These are phyloP conservation scores for Millerozyma acaciae DNA, from an alignment of 805 yeast genomes.

Conservation along the genomic window DNA sequence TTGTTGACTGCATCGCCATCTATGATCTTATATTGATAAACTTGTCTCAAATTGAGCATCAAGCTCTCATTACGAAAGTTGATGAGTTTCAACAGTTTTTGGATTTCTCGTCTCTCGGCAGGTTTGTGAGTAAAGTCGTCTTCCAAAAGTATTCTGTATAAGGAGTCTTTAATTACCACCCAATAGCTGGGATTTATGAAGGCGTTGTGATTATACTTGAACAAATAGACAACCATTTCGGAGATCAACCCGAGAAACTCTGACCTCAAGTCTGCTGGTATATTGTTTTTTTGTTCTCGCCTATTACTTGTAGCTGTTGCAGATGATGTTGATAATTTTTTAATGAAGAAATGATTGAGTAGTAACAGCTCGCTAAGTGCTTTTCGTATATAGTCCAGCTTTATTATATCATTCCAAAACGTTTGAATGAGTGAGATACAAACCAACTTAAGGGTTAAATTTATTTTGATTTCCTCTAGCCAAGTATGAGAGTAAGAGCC, in stretches of 20 bases:
- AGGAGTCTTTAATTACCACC: slow-evolving; percentile 47
- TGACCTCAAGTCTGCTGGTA: slow-evolving; percentile 13
- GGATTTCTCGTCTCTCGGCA: slow-evolving; percentile 24
- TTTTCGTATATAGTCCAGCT: slow-evolving; percentile 55
- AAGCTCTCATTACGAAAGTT: slow-evolving; percentile 69
- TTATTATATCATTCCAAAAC: slow-evolving; percentile 68
- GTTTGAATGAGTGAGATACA: slow-evolving; percentile 50
- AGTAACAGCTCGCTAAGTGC: slow-evolving; percentile 61
- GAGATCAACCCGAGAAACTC: slow-evolving; percentile 28
- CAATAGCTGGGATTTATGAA: slow-evolving; percentile 65
- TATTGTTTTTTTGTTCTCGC: slow-evolving; percentile 1
- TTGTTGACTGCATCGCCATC: background rate
- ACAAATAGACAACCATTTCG: slow-evolving; percentile 34
- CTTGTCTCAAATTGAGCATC: slow-evolving; percentile 44
- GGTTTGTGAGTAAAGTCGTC: slow-evolving; percentile 16
- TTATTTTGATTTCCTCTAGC: slow-evolving; percentile 19
- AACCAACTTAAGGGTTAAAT: slow-evolving; percentile 33
- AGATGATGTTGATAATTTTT: slow-evolving; percentile 17
- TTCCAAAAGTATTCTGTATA: slow-evolving; percentile 36
- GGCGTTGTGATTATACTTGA: slow-evolving; percentile 50
- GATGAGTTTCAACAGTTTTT: slow-evolving; percentile 54
- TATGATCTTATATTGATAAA: background rate
- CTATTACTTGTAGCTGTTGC: slow-evolving; percentile 1
- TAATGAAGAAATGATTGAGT: slow-evolving; percentile 40
- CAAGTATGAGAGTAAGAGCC: slow-evolving; percentile 13